Evolutionary conservation across 257 asterid genomes (phyloP).

Genomic region (Jacaranda mimosifolia): DNA sequence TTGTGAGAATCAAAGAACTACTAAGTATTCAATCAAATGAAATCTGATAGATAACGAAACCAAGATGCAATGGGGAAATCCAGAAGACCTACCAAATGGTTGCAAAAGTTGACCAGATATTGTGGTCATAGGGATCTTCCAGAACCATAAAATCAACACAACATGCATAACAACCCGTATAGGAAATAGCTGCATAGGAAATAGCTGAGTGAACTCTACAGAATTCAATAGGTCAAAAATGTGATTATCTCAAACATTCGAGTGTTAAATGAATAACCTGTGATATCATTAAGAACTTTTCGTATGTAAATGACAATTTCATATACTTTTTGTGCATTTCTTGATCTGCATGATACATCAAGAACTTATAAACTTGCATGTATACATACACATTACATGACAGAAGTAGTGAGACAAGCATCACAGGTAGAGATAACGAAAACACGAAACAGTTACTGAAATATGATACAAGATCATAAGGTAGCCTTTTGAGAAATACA

Average conservation of each 20-base stretch:
- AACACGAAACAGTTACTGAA: neutral
- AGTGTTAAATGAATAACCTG: slow-evolving; percentile 58
- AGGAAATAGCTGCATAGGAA: too few species aligned
- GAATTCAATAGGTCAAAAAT: slow-evolving; percentile 6
- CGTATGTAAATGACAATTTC: slow-evolving; percentile 54
- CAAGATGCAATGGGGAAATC: slow-evolving; percentile 5
- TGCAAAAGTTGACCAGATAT: slow-evolving; percentile 84
- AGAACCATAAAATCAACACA: slow-evolving; percentile 76
- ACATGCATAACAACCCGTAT: slow-evolving; percentile 59
- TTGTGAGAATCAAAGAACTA: slow-evolving; percentile 20
- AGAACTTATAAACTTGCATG: slow-evolving; percentile 25
- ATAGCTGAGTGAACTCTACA: slow-evolving; percentile 18
- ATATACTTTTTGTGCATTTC: slow-evolving; percentile 61
- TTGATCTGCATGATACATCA: slow-evolving; percentile 60
- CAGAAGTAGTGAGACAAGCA: slow-evolving; percentile 1
- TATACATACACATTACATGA: slow-evolving; percentile 19
- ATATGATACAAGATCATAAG: too few species aligned
- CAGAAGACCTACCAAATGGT: slow-evolving; percentile 73
- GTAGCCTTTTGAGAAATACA: too few species aligned
- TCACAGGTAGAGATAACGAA: neutral
- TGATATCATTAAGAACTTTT: slow-evolving; percentile 58
- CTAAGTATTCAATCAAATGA: slow-evolving; percentile 11
- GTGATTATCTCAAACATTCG: slow-evolving; percentile 23
- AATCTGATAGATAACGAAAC: neutral
- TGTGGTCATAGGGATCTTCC: slow-evolving; percentile 86